A percentile compares a stretch with the other conserved stretches of the same genome.
Evolutionary conservation across 805 yeast species (phyloP).

Genomic region (Yarrowia sp.): DNA sequence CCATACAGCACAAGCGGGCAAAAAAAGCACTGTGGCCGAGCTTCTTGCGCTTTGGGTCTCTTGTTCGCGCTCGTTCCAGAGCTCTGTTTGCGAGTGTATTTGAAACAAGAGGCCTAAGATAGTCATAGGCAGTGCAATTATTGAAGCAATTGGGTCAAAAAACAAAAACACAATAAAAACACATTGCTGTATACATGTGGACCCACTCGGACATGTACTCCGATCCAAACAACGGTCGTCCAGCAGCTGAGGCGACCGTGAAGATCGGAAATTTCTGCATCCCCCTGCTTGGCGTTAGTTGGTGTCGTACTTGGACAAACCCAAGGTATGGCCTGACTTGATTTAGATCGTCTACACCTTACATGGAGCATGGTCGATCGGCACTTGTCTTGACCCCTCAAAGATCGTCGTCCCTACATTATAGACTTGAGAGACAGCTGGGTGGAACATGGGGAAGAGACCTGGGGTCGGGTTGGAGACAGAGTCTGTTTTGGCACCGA

Average conservation of each 20-base stretch:
- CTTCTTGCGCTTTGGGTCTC: neutral
- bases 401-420: slow-evolving; percentile 27
- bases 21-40: slow-evolving; percentile 7
- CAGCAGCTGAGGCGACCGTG: too few relatives aligned
- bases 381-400: slow-evolving; percentile 29
- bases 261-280: too few relatives aligned
- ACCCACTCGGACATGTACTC: too few relatives aligned
- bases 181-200: too few relatives aligned
- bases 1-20: slow-evolving; percentile 23
- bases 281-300: slow-evolving; percentile 8
- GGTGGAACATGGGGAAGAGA: slow-evolving; percentile 3
- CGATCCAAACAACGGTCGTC: too few relatives aligned
- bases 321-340: slow-evolving; percentile 18
- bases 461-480: neutral
- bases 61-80: neutral
- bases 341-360: slow-evolving; percentile 10
- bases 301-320: neutral
- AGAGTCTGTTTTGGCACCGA: neutral
- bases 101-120: too few relatives aligned
- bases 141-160: too few relatives aligned
- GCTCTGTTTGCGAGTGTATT: too few relatives aligned
- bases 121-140: too few relatives aligned
- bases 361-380: slow-evolving; percentile 11
- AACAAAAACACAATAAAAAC: too few relatives aligned
- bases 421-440: slow-evolving; percentile 4